phyloP scores from a whole-genome alignment of 2,329 filamentous ascomycete genomes.

The Xylariaceae sp. region DNA sequence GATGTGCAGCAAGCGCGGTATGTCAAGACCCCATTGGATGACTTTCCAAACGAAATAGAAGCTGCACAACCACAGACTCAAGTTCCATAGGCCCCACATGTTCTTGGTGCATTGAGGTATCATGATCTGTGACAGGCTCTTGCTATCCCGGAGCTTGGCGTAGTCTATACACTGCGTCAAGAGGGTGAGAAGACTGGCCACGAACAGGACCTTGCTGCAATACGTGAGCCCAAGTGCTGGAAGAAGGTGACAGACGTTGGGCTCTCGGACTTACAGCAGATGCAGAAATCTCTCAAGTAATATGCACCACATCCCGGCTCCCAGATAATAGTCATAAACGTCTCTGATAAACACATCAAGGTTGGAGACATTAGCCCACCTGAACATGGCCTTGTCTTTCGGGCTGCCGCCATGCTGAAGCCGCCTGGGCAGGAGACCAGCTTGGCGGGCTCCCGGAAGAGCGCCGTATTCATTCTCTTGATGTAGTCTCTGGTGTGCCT shows the following conservation, averaged over 20 bases:
- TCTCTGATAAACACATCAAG: conserved; percentile 78
- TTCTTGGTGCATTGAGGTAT: conserved; percentile 67
- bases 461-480: conserved; percentile 26
- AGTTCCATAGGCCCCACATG: conserved; percentile 70
- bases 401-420: conserved; percentile 23
- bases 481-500: conserved; percentile 45
- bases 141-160: conserved; percentile 59
- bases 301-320: conserved; percentile 80
- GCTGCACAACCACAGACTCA: conserved; percentile 75
- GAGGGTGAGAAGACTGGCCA: conserved; percentile 75
- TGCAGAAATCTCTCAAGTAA: conserved; percentile 63
- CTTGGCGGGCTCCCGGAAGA: conserved; percentile 6
- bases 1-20: conserved; percentile 66
- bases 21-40: conserved; percentile 65
- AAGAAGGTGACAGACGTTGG: background rate
- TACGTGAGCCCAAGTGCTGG: conserved; percentile 8
- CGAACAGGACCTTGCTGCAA: conserved; percentile 69
- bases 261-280: conserved; percentile 51
- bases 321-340: conserved; percentile 80
- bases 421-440: conserved; percentile 13
- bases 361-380: conserved; percentile 87
- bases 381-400: conserved; percentile 78
- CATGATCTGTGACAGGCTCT: conserved; percentile 43
- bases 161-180: conserved; percentile 84
- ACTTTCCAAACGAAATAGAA: conserved; percentile 80